phyloP scores from a whole-genome alignment of 345 rosid genomes.

The Brassica rapa region DNA sequence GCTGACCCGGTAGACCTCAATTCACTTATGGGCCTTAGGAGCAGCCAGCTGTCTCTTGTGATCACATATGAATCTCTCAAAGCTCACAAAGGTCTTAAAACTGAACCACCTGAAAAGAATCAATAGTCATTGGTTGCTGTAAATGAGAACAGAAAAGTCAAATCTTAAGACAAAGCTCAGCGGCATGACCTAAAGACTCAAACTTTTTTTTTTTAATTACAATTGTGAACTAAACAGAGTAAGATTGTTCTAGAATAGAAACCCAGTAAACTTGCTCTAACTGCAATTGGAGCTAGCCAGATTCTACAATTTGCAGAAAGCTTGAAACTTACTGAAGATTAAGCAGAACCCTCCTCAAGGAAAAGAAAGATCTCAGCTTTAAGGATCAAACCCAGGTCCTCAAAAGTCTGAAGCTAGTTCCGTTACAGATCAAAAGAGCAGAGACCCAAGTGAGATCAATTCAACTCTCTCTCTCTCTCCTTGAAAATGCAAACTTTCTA shows the following conservation, averaged over 20 bases:
- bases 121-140: slow-evolving; percentile 14
- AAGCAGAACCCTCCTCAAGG: slow-evolving; percentile 11
- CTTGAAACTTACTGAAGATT: slow-evolving; percentile 31
- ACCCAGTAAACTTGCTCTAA: slow-evolving; percentile 17
- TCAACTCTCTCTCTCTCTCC: background rate
- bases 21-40: too few relatives aligned
- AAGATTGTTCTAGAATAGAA: slow-evolving; percentile 21
- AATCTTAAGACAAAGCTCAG: slow-evolving; percentile 24
- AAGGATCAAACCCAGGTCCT: slow-evolving; percentile 32
- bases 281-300: slow-evolving; percentile 12
- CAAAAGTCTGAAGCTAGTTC: slow-evolving; percentile 12
- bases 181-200: slow-evolving; percentile 22
- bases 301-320: slow-evolving; percentile 20
- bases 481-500: slow-evolving; percentile 17
- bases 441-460: slow-evolving; percentile 34
- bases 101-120: slow-evolving; percentile 29
- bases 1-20: slow-evolving; percentile 17
- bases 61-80: slow-evolving; percentile 15
- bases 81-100: slow-evolving; percentile 10
- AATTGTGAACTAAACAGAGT: slow-evolving; percentile 11
- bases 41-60: background rate
- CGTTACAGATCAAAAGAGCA: slow-evolving; percentile 38
- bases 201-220: background rate
- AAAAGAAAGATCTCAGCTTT: slow-evolving; percentile 34
- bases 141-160: slow-evolving; percentile 15